phyloP scores from a whole-genome alignment of 2,329 filamentous ascomycete genomes.

The Tolypocladium pustulatum region DNA sequence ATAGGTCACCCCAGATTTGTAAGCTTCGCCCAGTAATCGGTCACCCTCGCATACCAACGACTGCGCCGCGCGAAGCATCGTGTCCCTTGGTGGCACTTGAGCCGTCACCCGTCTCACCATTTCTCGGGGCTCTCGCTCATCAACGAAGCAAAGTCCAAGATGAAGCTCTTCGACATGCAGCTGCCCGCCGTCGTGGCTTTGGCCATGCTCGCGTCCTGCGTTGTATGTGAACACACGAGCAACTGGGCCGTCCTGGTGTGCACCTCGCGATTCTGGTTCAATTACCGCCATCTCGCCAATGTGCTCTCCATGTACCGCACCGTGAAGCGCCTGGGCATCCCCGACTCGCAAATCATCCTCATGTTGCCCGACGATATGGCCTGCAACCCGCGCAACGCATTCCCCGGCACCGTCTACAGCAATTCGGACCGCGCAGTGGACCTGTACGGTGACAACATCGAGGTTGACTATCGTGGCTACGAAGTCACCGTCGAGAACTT shows the following conservation, averaged over 20 bases:
- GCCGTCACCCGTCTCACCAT: not conserved
- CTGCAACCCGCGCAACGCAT: conserved; percentile 96
- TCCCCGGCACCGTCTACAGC: conserved; percentile 96
- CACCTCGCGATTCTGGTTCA: conserved; percentile 99
- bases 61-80: not conserved
- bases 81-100: not conserved
- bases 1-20: not conserved
- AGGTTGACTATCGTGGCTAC: conserved; percentile 96
- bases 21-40: not conserved
- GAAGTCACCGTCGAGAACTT: conserved; percentile 99
- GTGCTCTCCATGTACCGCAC: conserved; percentile 95
- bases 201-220: conserved; percentile 32
- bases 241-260: conserved; percentile 99
- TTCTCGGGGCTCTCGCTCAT: not conserved
- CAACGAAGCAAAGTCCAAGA: conserved; percentile 15
- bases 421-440: conserved; percentile 94
- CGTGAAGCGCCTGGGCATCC: conserved; percentile 94
- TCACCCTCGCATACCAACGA: not conserved
- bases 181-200: conserved; percentile 38
- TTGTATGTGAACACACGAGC: conserved; percentile 73
- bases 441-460: conserved; percentile 96
- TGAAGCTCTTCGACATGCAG: conserved; percentile 39
- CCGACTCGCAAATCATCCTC: conserved; percentile 96
- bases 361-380: conserved; percentile 99
- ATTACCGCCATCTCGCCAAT: conserved; percentile 96